Evolutionary conservation across 164 flowering plant species (phyloP).

Genomic region (Vitis amurensis): DNA sequence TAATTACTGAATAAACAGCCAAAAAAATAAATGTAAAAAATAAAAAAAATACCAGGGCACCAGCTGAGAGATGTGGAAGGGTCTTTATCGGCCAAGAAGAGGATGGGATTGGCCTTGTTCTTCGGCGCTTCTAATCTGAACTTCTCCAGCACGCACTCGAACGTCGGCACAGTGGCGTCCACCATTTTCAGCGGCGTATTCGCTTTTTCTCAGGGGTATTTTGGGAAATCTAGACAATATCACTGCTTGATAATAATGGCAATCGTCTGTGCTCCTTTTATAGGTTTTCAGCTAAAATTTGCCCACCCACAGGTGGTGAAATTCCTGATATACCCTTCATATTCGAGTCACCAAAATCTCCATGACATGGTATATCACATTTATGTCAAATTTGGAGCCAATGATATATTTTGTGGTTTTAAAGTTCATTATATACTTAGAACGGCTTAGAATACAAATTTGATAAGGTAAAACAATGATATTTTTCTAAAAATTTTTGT

Average conservation of each 20-base stretch:
- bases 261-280: neutral
- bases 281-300: neutral
- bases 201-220: neutral
- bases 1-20: no score
- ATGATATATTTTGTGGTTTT: no score
- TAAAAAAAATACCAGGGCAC: constrained; percentile 76
- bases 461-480: no score
- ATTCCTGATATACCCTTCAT: neutral
- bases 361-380: no score
- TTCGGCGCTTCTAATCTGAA: constrained; percentile 60
- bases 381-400: no score
- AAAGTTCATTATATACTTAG: no score
- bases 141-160: constrained; percentile 54
- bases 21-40: constrained; percentile 3
- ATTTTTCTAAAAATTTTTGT: no score
- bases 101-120: constrained; percentile 65
- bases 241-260: neutral
- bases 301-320: neutral
- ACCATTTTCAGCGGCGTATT: constrained; percentile 66
- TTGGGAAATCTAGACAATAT: no score
- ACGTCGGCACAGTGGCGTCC: constrained; percentile 65
- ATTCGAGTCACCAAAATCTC: no score
- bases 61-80: constrained; percentile 88
- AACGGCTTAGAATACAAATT: no score
- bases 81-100: constrained; percentile 87